Evolutionary conservation across 352 stramenopile species (phyloP).

Genomic region (Phytophthora colocasiae): DNA sequence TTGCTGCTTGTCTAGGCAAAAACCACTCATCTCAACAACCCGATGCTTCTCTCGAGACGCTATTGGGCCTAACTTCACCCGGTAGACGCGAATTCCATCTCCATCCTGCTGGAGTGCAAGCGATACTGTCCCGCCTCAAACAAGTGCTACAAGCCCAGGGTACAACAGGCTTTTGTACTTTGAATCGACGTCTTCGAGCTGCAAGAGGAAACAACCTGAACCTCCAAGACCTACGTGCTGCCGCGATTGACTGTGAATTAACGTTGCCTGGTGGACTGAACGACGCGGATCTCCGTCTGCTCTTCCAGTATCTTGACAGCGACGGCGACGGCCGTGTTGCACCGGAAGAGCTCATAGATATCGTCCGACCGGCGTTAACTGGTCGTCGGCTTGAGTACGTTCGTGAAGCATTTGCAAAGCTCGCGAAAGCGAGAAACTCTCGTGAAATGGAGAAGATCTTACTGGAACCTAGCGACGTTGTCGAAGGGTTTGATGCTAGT

Average conservation of each 20-base stretch:
- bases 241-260: slow-evolving; percentile 62
- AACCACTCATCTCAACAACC: slow-evolving; percentile 7
- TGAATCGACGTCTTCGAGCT: slow-evolving; percentile 54
- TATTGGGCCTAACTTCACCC: slow-evolving; percentile 18
- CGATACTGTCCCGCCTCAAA: slow-evolving; percentile 63
- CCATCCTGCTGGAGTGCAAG: slow-evolving; percentile 60
- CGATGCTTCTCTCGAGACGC: slow-evolving; percentile 3
- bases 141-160: slow-evolving; percentile 63
- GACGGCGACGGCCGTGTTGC: slow-evolving; percentile 81
- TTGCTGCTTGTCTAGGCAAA: slow-evolving; percentile 62
- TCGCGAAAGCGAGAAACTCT: slow-evolving; percentile 70
- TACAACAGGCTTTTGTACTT: slow-evolving; percentile 73
- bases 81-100: slow-evolving; percentile 35
- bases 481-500: slow-evolving; percentile 83
- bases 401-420: slow-evolving; percentile 77
- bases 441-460: slow-evolving; percentile 52
- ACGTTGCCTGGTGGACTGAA: slow-evolving; percentile 42
- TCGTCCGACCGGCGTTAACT: slow-evolving; percentile 77
- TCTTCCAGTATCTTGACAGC: slow-evolving; percentile 88
- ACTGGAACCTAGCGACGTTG: slow-evolving; percentile 81
- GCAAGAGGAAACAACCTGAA: slow-evolving; percentile 66
- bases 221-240: slow-evolving; percentile 79
- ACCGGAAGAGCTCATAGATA: slow-evolving; percentile 89
- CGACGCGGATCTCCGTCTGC: slow-evolving; percentile 65
- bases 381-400: slow-evolving; percentile 76